Evolutionary conservation across 148 eudicot species (phyloP).

Genomic region (Silene uniflora): DNA sequence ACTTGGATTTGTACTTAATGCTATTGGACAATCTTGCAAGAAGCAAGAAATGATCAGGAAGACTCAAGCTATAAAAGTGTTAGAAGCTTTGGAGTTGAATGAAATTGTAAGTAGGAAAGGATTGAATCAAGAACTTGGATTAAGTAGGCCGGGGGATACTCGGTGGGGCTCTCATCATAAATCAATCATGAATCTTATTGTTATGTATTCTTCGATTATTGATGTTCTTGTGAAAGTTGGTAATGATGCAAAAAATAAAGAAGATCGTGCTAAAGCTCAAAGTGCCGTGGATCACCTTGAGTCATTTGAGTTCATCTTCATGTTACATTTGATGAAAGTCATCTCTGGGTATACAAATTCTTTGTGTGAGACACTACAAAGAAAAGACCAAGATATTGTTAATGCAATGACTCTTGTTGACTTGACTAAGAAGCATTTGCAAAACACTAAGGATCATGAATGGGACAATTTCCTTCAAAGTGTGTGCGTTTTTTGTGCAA

Average conservation of each 20-base stretch:
- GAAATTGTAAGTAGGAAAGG: background rate
- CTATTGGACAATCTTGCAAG: background rate
- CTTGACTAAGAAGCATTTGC: background rate
- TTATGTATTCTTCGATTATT: too few relatives aligned
- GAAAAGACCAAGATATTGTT: slow-evolving; percentile 7
- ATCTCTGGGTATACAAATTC: background rate
- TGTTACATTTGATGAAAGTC: slow-evolving; percentile 6
- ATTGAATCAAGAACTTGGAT: background rate
- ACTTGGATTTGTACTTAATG: background rate
- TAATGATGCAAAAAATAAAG: background rate
- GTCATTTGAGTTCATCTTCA: slow-evolving; percentile 8
- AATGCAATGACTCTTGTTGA: background rate
- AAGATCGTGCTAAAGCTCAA: background rate
- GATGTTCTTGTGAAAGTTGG: too few relatives aligned
- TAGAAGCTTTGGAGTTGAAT: background rate
- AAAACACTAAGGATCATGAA: background rate
- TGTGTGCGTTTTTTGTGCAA: background rate
- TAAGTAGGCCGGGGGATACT: slow-evolving; percentile 1
- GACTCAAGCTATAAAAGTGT: background rate
- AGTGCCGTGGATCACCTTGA: background rate
- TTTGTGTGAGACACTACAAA: slow-evolving; percentile 3
- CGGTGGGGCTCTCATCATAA: slow-evolving; percentile 1
- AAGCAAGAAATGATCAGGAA: background rate
- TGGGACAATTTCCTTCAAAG: background rate
- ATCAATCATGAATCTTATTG: background rate